These are phyloP conservation scores for Blastobotrys capitulatus DNA, from an alignment of 1,139 yeast genomes.

Conservation along the genomic window DNA sequence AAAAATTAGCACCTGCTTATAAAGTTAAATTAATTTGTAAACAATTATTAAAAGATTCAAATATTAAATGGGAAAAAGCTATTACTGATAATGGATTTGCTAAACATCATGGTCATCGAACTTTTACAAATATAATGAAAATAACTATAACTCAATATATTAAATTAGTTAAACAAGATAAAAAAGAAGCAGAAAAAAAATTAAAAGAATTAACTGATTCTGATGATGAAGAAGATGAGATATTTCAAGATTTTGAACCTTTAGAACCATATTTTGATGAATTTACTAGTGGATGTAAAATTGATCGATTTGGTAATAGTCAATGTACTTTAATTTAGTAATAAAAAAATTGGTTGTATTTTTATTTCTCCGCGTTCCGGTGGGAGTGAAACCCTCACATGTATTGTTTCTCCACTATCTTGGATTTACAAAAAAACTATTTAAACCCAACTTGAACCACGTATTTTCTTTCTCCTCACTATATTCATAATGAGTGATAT, in stretches of 20 bases:
- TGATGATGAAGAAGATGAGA: neutral
- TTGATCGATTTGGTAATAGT: neutral
- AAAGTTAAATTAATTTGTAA: slow-evolving; percentile 7
- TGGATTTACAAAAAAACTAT: too few species aligned
- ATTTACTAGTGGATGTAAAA: neutral
- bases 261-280: neutral
- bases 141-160: slow-evolving; percentile 13
- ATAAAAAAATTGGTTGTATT: too few species aligned
- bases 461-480: neutral
- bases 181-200: neutral
- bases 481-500: slow-evolving; percentile 3
- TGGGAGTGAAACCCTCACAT: too few species aligned
- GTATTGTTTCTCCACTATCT: too few species aligned
- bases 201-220: neutral
- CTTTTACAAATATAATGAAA: slow-evolving; percentile 12
- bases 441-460: too few species aligned
- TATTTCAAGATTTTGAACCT: neutral
- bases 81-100: slow-evolving; percentile 10
- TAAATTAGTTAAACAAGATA: neutral
- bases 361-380: too few species aligned
- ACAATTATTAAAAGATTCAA: slow-evolving; percentile 1
- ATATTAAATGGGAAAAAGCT: slow-evolving; percentile 4
- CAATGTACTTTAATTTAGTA: too few species aligned
- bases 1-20: slow-evolving; percentile 5
- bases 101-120: slow-evolving; percentile 18